Percentiles rank a stretch among this genome's conserved stretches.
Evolutionary conservation across 768 basidiomycete species (phyloP).

Genomic region (Leccinum uliginosum): DNA sequence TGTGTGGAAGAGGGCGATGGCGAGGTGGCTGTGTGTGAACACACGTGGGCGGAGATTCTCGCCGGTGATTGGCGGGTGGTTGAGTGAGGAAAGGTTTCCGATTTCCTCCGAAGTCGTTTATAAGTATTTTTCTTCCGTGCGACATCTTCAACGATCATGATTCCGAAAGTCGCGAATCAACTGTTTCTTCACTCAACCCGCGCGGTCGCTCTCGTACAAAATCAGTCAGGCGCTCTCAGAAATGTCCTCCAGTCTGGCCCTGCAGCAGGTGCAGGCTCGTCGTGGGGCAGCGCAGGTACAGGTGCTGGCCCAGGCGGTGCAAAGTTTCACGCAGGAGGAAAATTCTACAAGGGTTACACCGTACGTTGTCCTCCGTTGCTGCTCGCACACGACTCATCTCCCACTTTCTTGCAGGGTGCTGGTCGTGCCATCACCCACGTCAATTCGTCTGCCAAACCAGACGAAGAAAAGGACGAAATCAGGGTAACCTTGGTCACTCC

Average conservation of each 20-base stretch:
- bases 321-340: slow-evolving; percentile 67
- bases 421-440: slow-evolving; percentile 73
- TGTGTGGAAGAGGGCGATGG: slow-evolving; percentile 19
- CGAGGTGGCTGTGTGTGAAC: slow-evolving; percentile 11
- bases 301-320: slow-evolving; percentile 63
- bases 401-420: slow-evolving; percentile 45
- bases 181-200: slow-evolving; percentile 72
- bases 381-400: slow-evolving; percentile 1
- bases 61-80: slow-evolving; percentile 29
- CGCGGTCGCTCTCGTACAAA: slow-evolving; percentile 72
- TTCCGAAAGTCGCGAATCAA: slow-evolving; percentile 80
- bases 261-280: slow-evolving; percentile 43
- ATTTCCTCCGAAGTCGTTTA: slow-evolving; percentile 17
- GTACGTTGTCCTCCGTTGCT: slow-evolving; percentile 38
- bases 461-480: slow-evolving; percentile 59
- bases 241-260: slow-evolving; percentile 68
- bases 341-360: slow-evolving; percentile 65
- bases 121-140: slow-evolving; percentile 5
- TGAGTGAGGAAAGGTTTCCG: slow-evolving; percentile 12
- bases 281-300: slow-evolving; percentile 49
- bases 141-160: slow-evolving; percentile 53
- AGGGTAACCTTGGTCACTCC: slow-evolving; percentile 29
- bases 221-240: slow-evolving; percentile 62
- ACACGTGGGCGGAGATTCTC: slow-evolving; percentile 27
- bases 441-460: slow-evolving; percentile 47